Percentiles rank a stretch among this genome's conserved stretches.
Conservation (phyloP, 1,284 basidiomycete species). For the Mycena sp. region DNA sequence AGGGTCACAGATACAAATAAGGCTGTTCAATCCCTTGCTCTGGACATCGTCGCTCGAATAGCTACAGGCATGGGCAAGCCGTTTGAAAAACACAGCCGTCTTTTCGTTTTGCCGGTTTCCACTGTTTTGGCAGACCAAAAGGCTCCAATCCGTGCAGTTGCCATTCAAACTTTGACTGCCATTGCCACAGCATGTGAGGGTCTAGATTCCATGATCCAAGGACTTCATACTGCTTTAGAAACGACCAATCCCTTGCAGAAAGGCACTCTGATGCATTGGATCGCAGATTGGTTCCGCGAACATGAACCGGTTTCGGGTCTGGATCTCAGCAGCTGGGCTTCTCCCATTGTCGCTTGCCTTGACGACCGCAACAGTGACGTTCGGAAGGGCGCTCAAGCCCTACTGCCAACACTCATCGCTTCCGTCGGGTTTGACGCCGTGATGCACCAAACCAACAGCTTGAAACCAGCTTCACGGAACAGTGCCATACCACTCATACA, state of each 20-base stretch:
- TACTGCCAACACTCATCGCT: constrained; percentile 83
- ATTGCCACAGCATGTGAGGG: constrained; percentile 90
- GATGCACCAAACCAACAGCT: constrained; percentile 83
- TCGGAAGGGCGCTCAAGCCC: constrained; percentile 87
- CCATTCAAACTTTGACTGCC: constrained; percentile 80
- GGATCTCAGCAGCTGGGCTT: constrained; percentile 82
- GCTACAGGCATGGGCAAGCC: constrained; percentile 95
- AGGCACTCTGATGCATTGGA: constrained; percentile 86
- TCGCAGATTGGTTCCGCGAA: constrained; percentile 82
- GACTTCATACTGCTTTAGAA: constrained; percentile 85
- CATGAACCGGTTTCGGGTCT: constrained; percentile 63
- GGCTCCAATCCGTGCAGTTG: constrained; percentile 84
- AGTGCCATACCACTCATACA: constrained; percentile 92
- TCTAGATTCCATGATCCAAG: constrained; percentile 83
- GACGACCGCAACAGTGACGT: constrained; percentile 95
- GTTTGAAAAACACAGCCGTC: constrained; percentile 89
- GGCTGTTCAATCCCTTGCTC: constrained; percentile 88
- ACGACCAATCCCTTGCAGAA: constrained; percentile 90
- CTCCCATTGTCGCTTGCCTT: constrained; percentile 81
- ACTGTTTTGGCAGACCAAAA: constrained; percentile 95
- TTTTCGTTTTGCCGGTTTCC: constrained; percentile 82
- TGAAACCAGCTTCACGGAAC: constrained; percentile 93
- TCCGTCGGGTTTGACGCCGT: constrained; percentile 88
- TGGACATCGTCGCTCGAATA: constrained; percentile 91
- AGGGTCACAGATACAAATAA: constrained; percentile 95